Base-by-base conservation (phyloP, 305 asterid genomes). In the Coffea humblotiana region DNA sequence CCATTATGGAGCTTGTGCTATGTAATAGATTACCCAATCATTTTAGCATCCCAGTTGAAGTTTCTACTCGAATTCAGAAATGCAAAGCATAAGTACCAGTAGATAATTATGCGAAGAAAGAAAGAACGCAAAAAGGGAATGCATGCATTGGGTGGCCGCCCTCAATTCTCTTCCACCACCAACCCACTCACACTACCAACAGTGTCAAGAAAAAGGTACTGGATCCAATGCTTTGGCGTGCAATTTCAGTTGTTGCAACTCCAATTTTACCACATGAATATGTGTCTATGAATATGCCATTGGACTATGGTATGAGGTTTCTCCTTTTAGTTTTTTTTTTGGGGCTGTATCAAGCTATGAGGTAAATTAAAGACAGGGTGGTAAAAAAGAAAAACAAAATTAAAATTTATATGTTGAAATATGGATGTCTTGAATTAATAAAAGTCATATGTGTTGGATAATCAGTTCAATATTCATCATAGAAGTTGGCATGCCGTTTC, bases 121-220 rank as follows among this genome's bases (percentile, higher is more conserved):
- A 7, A 60, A 21, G 66, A 47, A 47, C 0, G 11, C 51, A 47
- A 61, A 61, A 61, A 61, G n/a, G 66, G 29, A 0, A 21, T 4
- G 66, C 66, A 61, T 56, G 25, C 61, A 54, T 16, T 6, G 61
- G 27, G 65, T 0, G 43, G 43, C 5, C 0, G 32, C 14, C 66
- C 66, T n/a, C 66, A 8, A n/a, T 23, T 61, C 8, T 61, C 66
- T 61, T 61, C 32, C 66, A 61, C 66, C 66, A 23, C 14, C 66
- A 61, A 61, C 66, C 66, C 66, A 61, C 66, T 61, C 66, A 61
- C 66, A 61, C 66, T 61, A 61, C 14, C 66, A 61, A 8, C 66
- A 61, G 66, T 61, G 14, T 61, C 11, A 23, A 61, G n/a, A 61
- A 23, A 61, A 23, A 61, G 66, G 12, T 9, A 61, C 29, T 61